Percentiles rank a stretch among this genome's conserved stretches.
Evolutionary conservation across 345 rosid species (phyloP).

Genomic region (Eucalyptus globulus): DNA sequence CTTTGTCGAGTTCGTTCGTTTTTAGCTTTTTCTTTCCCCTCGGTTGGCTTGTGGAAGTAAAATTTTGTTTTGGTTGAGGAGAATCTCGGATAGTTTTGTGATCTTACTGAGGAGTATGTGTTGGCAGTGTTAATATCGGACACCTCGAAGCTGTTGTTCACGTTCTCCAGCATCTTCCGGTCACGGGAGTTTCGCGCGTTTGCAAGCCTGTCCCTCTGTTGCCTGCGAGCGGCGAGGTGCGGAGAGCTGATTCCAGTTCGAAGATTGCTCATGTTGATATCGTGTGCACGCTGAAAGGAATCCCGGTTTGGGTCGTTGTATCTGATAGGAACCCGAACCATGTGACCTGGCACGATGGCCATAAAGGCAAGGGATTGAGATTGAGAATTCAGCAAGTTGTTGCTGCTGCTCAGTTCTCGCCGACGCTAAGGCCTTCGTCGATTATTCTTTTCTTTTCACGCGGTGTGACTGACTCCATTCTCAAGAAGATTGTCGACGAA

Average conservation of each 20-base stretch:
- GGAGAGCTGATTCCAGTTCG: neutral
- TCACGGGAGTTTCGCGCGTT: slow-evolving; percentile 70
- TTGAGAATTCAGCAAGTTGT: slow-evolving; percentile 32
- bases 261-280: slow-evolving; percentile 53
- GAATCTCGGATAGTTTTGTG: neutral
- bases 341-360: slow-evolving; percentile 35
- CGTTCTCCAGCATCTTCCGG: slow-evolving; percentile 42
- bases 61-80: neutral
- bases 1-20: neutral
- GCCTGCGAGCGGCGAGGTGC: neutral
- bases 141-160: slow-evolving; percentile 66
- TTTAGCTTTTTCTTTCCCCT: neutral
- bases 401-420: slow-evolving; percentile 36
- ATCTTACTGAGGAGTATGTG: neutral
- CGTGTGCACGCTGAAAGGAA: slow-evolving; percentile 47
- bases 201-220: slow-evolving; percentile 49
- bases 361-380: slow-evolving; percentile 35
- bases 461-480: slow-evolving; percentile 22
- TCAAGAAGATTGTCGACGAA: slow-evolving; percentile 18
- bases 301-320: slow-evolving; percentile 74
- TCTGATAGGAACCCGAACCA: slow-evolving; percentile 77
- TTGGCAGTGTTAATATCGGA: slow-evolving; percentile 61
- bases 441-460: slow-evolving; percentile 62
- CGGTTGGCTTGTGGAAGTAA: neutral
- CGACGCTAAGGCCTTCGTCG: slow-evolving; percentile 35